Conservation (phyloP, 1,139 yeast genomes). For the Magnusiomyces sp. region DNA sequence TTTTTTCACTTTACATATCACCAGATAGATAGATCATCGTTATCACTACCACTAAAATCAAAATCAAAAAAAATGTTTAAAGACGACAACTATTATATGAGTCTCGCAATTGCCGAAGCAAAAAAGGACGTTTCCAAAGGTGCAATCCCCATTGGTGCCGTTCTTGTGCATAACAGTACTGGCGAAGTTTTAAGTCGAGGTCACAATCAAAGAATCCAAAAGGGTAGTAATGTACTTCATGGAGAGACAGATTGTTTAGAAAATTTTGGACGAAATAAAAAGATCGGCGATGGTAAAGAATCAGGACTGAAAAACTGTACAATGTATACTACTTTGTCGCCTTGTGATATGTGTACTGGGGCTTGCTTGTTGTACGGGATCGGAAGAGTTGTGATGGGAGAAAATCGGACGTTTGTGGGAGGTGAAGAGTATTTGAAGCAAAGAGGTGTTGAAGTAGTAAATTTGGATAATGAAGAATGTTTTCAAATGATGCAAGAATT, state of each 20-base stretch:
- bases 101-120: too few species aligned
- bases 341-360: constrained; percentile 93
- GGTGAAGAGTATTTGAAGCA: constrained; percentile 60
- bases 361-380: constrained; percentile 84
- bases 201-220: constrained; percentile 82
- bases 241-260: constrained; percentile 88
- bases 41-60: constrained; percentile 23
- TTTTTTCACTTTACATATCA: too few species aligned
- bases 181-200: constrained; percentile 81
- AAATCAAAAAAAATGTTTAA: too few species aligned
- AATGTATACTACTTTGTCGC: constrained; percentile 85
- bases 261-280: constrained; percentile 61
- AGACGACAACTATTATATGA: too few species aligned
- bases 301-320: neutral
- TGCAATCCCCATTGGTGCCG: constrained; percentile 90
- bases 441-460: constrained; percentile 68
- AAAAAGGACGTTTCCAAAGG: constrained; percentile 43
- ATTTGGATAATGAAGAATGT: constrained; percentile 60
- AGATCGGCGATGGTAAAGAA: neutral
- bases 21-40: too few species aligned
- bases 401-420: constrained; percentile 70
- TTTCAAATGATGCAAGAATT: constrained; percentile 66
- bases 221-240: constrained; percentile 64
- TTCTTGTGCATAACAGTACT: constrained; percentile 50
- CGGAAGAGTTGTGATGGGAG: constrained; percentile 80